A percentile compares a stretch with the other conserved stretches of the same genome.
phyloP scores from a whole-genome alignment of 2,329 filamentous ascomycete species.

The Phaeosphaeriaceae sp. region DNA sequence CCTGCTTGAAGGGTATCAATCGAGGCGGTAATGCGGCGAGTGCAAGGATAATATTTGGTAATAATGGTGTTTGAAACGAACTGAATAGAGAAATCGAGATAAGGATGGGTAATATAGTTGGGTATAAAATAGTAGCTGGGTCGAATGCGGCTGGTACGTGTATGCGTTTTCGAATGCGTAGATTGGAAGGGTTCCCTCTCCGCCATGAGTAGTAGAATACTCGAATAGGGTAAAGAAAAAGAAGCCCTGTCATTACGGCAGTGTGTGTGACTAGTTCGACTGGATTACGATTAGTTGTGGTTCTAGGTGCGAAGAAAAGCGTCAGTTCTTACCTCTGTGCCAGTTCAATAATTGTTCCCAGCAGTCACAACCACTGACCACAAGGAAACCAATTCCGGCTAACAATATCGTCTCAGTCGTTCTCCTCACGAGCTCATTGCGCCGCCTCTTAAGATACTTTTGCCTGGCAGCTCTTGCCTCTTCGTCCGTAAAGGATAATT shows the following conservation, averaged over 20 bases:
- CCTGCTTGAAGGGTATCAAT: constrained; percentile 70
- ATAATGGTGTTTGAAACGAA: constrained; percentile 65
- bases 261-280: constrained; percentile 52
- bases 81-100: constrained; percentile 76
- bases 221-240: constrained; percentile 48
- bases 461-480: constrained; percentile 57
- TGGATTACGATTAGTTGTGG: constrained; percentile 14
- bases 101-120: constrained; percentile 74
- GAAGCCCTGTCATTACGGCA: constrained; percentile 35
- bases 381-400: constrained; percentile 58
- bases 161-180: constrained; percentile 54
- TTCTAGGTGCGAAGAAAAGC: not conserved
- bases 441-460: constrained; percentile 82
- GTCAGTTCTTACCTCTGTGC: constrained; percentile 46
- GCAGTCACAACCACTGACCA: constrained; percentile 48
- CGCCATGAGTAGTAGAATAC: constrained; percentile 42
- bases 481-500: constrained; percentile 34
- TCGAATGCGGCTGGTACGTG: constrained; percentile 81
- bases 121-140: constrained; percentile 89
- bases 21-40: constrained; percentile 76
- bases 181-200: constrained; percentile 27
- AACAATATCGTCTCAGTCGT: constrained; percentile 62
- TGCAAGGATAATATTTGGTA: constrained; percentile 83
- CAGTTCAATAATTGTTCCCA: constrained; percentile 46
- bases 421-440: constrained; percentile 82